These are phyloP conservation scores for Beverwykella pulmonaria DNA, from an alignment of 495 filamentous ascomycete species.

Conservation along the genomic window DNA sequence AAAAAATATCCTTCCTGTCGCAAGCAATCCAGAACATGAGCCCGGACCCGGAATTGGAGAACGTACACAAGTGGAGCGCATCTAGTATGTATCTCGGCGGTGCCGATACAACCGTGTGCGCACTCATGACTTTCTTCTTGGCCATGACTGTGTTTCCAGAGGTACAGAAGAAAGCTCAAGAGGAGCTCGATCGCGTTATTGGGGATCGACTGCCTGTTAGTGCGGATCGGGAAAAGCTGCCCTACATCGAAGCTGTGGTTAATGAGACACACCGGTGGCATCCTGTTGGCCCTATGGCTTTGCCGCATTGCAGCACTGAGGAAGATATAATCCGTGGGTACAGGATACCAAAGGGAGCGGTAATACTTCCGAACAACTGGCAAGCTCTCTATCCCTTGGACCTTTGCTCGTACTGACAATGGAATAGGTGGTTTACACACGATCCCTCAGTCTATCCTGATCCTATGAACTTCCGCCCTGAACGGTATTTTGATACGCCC, in stretches of 20 bases:
- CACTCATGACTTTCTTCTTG: constrained; percentile 49
- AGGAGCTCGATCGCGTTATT: constrained; percentile 60
- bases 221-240: constrained; percentile 45
- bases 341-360: constrained; percentile 51
- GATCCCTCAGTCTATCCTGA: constrained; percentile 45
- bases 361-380: constrained; percentile 49
- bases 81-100: constrained; percentile 55
- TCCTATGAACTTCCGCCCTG: constrained; percentile 47
- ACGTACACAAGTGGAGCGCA: constrained; percentile 51
- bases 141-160: constrained; percentile 55
- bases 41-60: constrained; percentile 41
- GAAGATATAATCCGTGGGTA: constrained; percentile 54
- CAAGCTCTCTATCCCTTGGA: too few relatives aligned
- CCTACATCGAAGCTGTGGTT: constrained; percentile 52
- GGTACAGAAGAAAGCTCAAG: constrained; percentile 57
- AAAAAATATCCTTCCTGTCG: constrained; percentile 50
- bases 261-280: constrained; percentile 55
- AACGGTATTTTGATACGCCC: constrained; percentile 44
- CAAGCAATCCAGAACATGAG: constrained; percentile 41
- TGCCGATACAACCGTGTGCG: too few relatives aligned
- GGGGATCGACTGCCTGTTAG: constrained; percentile 47
- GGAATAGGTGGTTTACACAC: constrained; percentile 40
- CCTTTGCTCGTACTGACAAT: constrained; percentile 41
- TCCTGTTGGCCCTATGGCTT: constrained; percentile 49
- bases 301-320: constrained; percentile 58